Base-by-base conservation (phyloP, 345 rosid species). In the Sonneratia caseolaris region DNA sequence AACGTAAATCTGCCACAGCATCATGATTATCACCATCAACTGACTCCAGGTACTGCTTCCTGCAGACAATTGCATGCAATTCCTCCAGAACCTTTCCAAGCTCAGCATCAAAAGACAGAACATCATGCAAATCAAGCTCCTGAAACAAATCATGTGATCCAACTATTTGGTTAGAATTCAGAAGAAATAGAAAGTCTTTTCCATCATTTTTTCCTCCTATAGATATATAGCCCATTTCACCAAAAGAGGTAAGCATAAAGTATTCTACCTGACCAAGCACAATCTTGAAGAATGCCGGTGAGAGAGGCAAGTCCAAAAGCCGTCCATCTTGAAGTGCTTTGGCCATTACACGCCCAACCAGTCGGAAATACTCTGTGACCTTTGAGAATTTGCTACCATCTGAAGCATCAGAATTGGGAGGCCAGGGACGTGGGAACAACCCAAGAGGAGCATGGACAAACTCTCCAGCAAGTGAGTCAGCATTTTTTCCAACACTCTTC, bases 251-350 rank as follows among this genome's bases (percentile, higher is more conserved):
- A 64, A 65, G 32, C 7, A 11, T 24, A 53, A 22, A 32, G 15
- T 6, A 72, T 64, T 91, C 76, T 84, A 96, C 99, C 74, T 96
- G 97, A 76, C 91, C 96, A 76, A 96, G 86, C 69, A 92, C 86
- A 73, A 92, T 90, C 82, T 96, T 92, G 76, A 87, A 91, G 72
- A 96, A 91, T 40, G 98, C 84, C 24, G 91, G 81, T 7, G 97
- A 91, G 73, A 96, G 74, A 48, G 97, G 91, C 73, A 96, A 79
- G 79, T 96, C 99, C 83, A 96, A 75, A 73, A 96, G 91, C 71
- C 99, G 86, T 69, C 99, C 99, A 81, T 96, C 99, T 85, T 96
- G 99, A 83, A 96, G 97, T 80, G 99, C 98, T 84, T 96, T 96
- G 38, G 99, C 98, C 93, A 91, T 89, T 74, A 89, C 93, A 70